Evolutionary conservation across 352 stramenopile species (phyloP), one percentile per base, ranked within the genome.

Genomic region (Phytopythium boreale): DNA sequence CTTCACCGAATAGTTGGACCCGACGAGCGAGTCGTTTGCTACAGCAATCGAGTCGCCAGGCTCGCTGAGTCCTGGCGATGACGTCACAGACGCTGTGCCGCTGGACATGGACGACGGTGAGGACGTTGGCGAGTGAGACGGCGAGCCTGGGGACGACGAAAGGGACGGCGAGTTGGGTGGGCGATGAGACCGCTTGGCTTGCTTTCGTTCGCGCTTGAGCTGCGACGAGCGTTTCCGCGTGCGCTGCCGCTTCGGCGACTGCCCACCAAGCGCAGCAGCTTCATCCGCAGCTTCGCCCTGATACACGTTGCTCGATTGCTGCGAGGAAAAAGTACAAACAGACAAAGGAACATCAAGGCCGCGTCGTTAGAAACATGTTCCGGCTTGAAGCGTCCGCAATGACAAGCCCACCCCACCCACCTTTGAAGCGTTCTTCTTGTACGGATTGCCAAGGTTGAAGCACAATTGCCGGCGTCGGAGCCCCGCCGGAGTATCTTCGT

Each of bases 401-500:
- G 19, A n/a, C 47, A 53, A 4, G 5, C 11, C 12, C 47, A 27
- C 65, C 11, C 12, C 47, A 27, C 65, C 12, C 57, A 86, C 77
- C 68, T 96, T 96, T 2, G 84, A 89, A n/a, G 83, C 71, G 47
- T 75, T 93, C 71, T 95, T 95, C 71, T 95, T 96, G 82, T 96
- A 96, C 20, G 88, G 88, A 50, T 93, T 95, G 20, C 87, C 88
- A 6, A 96, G 64, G 44, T 94, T 94, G 61, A 96, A 95, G 51
- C 82, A 91, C 15, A 96, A 64, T 58, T 96, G 87, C 10, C 88
- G 82, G 22, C 88, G 71, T 55, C 87, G 74, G 14, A 92, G 61
- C 17, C 88, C 88, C 14, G 81, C 76, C 1, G 84, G 82, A 0
- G 86, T 96, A 53, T 94, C 84, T 61, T 96, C 88, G 57, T 96